Conservation (phyloP, 495 filamentous ascomycete genomes). For the Aspergillus homomorphus region DNA sequence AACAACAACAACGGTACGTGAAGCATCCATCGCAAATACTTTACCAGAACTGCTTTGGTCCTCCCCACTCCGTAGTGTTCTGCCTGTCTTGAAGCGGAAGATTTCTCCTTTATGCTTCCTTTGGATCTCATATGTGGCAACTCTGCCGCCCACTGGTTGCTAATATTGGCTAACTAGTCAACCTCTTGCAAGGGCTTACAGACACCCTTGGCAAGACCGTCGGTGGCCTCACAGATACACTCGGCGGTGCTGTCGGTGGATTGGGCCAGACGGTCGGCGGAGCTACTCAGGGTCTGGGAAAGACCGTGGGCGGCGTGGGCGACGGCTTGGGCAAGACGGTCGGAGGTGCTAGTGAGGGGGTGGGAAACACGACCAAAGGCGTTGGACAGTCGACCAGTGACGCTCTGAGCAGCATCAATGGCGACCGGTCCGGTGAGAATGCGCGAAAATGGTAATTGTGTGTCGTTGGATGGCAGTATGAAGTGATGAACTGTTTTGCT, state of each 20-base stretch:
- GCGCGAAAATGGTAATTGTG: not conserved
- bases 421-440: slow-evolving; percentile 1
- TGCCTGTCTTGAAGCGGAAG: too few species aligned
- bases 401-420: slow-evolving; percentile 6
- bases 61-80: not conserved
- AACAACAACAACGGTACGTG: slow-evolving; percentile 6
- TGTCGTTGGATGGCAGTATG: not conserved
- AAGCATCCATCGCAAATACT: not conserved
- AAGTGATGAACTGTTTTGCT: not conserved
- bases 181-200: slow-evolving; percentile 33
- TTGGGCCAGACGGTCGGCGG: slow-evolving; percentile 32
- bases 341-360: slow-evolving; percentile 28
- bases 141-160: not conserved
- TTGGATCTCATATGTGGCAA: not conserved
- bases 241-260: slow-evolving; percentile 36
- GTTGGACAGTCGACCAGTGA: slow-evolving; percentile 16
- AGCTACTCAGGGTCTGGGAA: slow-evolving; percentile 21
- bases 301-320: slow-evolving; percentile 34
- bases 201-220: slow-evolving; percentile 36
- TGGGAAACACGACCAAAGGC: slow-evolving; percentile 35
- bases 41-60: not conserved
- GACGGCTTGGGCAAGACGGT: slow-evolving; percentile 35
- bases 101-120: slow-evolving; percentile 7
- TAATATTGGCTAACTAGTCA: slow-evolving; percentile 14
- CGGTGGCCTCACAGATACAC: slow-evolving; percentile 5